A percentile compares a stretch with the other conserved stretches of the same genome.
Conservation (phyloP, 179 eudicot species). For the Pouteria campechiana region DNA sequence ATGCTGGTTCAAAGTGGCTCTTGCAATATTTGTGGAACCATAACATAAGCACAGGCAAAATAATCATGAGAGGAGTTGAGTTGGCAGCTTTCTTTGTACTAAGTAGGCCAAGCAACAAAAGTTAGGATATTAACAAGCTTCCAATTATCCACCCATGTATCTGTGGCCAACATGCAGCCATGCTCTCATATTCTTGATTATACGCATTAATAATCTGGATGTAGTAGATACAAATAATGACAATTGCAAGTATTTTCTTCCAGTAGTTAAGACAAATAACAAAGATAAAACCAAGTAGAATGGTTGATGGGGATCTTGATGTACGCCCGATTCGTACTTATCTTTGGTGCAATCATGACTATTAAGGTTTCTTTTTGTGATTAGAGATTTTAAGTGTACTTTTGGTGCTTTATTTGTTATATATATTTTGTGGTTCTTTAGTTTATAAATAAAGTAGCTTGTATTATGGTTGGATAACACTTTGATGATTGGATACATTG, state of each 20-base stretch:
- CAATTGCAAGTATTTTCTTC: no score
- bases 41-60: slow-evolving; percentile 26
- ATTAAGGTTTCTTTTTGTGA: no score
- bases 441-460: no score
- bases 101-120: slow-evolving; percentile 25
- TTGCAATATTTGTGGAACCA: slow-evolving; percentile 20
- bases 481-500: no score
- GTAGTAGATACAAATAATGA: not conserved
- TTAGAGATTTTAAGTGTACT: no score
- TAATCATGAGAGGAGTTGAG: slow-evolving; percentile 25
- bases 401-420: no score
- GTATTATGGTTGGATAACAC: no score
- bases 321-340: no score
- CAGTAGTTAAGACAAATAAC: not conserved
- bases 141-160: slow-evolving; percentile 21
- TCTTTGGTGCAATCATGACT: no score
- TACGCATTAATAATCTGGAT: slow-evolving; percentile 27
- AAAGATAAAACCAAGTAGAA: not conserved
- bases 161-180: slow-evolving; percentile 34
- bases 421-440: no score
- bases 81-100: slow-evolving; percentile 26
- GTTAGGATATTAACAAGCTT: slow-evolving; percentile 20
- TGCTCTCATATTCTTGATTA: slow-evolving; percentile 30
- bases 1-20: slow-evolving; percentile 18
- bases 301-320: no score